Evolutionary conservation across 495 filamentous ascomycete genomes (phyloP).

Genomic region (Penicillium lividum): DNA sequence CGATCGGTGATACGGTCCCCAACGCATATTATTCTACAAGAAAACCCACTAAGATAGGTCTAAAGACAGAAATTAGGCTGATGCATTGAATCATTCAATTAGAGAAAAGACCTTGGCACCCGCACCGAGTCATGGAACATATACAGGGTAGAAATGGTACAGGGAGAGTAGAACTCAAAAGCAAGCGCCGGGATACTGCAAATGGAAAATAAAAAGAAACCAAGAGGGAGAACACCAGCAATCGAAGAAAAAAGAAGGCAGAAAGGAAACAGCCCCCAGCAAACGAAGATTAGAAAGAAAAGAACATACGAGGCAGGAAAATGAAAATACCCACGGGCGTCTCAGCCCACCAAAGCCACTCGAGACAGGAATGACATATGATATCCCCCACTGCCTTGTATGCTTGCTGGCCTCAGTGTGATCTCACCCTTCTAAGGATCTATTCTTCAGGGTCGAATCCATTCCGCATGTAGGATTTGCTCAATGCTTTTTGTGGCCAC

Average conservation of each 20-base stretch:
- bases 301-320: conserved; percentile 18
- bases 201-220: conserved; percentile 4
- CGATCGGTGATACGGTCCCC: neutral
- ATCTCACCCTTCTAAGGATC: conserved; percentile 1
- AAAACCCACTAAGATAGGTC: too few relatives aligned
- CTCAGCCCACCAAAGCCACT: conserved; percentile 6
- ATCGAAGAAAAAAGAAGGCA: conserved; percentile 7
- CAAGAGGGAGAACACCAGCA: conserved; percentile 15
- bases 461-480: neutral
- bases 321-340: conserved; percentile 6
- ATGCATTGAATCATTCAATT: conserved; percentile 28
- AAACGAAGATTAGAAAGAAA: conserved; percentile 20
- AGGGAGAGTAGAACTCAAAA: conserved; percentile 12
- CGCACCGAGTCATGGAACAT: conserved; percentile 29
- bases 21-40: neutral
- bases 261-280: conserved; percentile 12
- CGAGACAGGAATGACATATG: neutral
- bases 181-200: conserved; percentile 16
- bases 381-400: conserved; percentile 1
- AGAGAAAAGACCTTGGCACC: conserved; percentile 10
- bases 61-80: conserved; percentile 5
- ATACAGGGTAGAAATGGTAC: conserved; percentile 30
- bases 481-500: conserved; percentile 8
- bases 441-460: conserved; percentile 1
- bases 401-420: conserved; percentile 14